Evolutionary conservation across 352 stramenopile species (phyloP).

Genomic region (Blastocystis sp.): DNA sequence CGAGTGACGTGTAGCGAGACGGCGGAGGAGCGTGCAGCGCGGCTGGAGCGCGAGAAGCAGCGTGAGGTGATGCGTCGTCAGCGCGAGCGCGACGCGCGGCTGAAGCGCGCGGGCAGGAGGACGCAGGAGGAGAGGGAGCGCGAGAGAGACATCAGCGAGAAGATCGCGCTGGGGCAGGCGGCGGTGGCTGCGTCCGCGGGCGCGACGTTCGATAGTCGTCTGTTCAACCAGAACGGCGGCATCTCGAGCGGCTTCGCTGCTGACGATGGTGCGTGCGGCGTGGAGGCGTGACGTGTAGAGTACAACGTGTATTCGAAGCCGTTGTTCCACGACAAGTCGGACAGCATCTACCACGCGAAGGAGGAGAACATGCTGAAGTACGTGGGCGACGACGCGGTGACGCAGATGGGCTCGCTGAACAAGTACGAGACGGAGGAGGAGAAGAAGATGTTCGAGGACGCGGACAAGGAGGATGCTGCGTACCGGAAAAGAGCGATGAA

Average conservation of each 20-base stretch:
- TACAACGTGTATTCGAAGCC: conserved; percentile 98
- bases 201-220: conserved; percentile 91
- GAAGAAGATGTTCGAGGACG: conserved; percentile 3
- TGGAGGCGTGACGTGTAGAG: conserved; percentile 76
- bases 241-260: conserved; percentile 91
- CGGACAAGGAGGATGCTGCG: conserved; percentile 24
- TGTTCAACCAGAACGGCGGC: conserved; percentile 97
- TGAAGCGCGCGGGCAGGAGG: conserved; percentile 81
- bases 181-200: conserved; percentile 82
- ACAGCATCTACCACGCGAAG: conserved; percentile 82
- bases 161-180: conserved; percentile 95
- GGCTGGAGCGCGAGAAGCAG: conserved; percentile 83
- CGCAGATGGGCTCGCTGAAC: conserved; percentile 1
- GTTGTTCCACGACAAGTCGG: conserved; percentile 85
- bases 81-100: conserved; percentile 90
- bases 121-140: conserved; percentile 87
- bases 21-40: conserved; percentile 23
- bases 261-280: conserved; percentile 83
- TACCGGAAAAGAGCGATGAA: conserved; percentile 34
- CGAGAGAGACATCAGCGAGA: conserved; percentile 95
- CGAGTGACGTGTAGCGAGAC: conserved; percentile 14
- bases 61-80: conserved; percentile 88
- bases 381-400: conserved; percentile 22
- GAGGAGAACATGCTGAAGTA: conserved; percentile 69
- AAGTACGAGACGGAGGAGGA: conserved; percentile 1